phyloP scores from a whole-genome alignment of 306 rosid genomes.

The Lotus japonicus region DNA sequence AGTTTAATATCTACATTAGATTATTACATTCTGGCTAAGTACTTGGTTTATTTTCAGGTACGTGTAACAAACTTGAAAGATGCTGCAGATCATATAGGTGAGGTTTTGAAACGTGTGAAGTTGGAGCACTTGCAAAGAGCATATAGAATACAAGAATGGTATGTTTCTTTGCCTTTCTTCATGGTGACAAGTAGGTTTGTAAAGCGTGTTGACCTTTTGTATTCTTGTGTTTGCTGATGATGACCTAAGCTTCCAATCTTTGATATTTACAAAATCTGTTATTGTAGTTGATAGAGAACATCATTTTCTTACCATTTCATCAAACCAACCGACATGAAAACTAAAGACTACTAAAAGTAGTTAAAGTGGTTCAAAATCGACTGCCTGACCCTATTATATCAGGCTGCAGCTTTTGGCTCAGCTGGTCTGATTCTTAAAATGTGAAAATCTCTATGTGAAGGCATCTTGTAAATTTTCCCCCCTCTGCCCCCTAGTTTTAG shows the following conservation, averaged over 20 bases:
- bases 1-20: not conserved
- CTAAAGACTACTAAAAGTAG: not conserved
- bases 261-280: not conserved
- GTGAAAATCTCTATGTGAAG: not conserved
- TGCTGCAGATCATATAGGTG: constrained; percentile 93
- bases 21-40: not conserved
- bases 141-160: constrained; percentile 77
- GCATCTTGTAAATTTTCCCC: not conserved
- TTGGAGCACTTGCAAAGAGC: constrained; percentile 80
- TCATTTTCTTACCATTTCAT: not conserved
- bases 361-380: not conserved
- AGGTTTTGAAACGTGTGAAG: constrained; percentile 94
- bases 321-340: not conserved
- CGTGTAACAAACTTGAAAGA: constrained; percentile 92
- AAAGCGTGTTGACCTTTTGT: not conserved
- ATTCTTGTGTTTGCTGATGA: not conserved
- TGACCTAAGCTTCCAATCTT: not conserved
- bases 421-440: not conserved
- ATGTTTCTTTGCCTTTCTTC: constrained; percentile 16
- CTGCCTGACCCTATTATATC: not conserved
- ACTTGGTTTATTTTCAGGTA: constrained; percentile 43
- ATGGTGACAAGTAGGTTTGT: not conserved
- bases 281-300: not conserved
- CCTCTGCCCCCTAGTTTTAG: not conserved
- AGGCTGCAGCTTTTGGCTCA: not conserved